Conservation (phyloP, 345 rosid species). For the Passiflora organensis region DNA sequence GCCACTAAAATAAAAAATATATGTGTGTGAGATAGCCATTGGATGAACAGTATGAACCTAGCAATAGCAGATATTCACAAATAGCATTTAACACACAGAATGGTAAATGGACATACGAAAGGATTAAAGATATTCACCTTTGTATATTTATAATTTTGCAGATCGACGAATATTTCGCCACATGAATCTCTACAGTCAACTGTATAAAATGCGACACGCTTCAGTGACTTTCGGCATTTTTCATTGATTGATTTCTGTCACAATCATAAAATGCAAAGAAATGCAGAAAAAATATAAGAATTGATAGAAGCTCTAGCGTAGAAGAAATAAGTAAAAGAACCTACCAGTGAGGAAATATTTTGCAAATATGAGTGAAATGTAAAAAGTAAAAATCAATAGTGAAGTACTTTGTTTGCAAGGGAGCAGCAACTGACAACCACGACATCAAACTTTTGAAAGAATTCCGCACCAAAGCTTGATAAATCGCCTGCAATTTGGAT, state of each 20-base stretch:
- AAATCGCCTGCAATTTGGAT: conserved; percentile 54
- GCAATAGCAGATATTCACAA: too few species aligned
- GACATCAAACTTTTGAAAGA: conserved; percentile 68
- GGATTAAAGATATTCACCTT: conserved; percentile 31
- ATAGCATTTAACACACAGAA: too few species aligned
- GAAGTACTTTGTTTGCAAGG: conserved; percentile 50
- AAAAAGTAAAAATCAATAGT: background rate
- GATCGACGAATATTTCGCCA: conserved; percentile 88
- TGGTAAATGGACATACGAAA: too few species aligned
- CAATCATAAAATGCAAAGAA: background rate
- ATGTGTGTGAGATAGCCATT: too few species aligned
- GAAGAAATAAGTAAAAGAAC: background rate
- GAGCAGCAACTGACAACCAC: conserved; percentile 70
- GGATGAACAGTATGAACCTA: too few species aligned
- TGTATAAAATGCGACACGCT: conserved; percentile 74
- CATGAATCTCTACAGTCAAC: conserved; percentile 80
- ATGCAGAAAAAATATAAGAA: too few species aligned
- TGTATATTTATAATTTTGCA: conserved; percentile 57
- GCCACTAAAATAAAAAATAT: too few species aligned
- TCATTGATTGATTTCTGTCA: conserved; percentile 70
- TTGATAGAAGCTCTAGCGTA: too few species aligned
- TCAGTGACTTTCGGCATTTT: conserved; percentile 62
- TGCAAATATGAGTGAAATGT: conserved; percentile 4
- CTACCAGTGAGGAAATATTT: too few species aligned
- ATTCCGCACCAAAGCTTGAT: conserved; percentile 45